phyloP scores from a whole-genome alignment of 352 stramenopile genomes.

The Phytophthora constricta region DNA sequence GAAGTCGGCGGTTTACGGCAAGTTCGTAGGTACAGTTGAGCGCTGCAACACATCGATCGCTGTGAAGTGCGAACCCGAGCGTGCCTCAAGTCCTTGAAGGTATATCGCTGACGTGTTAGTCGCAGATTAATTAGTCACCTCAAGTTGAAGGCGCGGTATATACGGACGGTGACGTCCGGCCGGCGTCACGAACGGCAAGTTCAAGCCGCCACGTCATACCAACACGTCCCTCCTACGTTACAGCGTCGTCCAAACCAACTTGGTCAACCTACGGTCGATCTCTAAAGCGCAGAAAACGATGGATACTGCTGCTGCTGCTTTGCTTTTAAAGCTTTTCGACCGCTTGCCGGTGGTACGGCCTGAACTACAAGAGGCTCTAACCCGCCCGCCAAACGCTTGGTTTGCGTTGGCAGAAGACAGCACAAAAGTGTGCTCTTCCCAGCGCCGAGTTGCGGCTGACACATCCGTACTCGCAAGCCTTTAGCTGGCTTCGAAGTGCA shows the following conservation, averaged over 20 bases:
- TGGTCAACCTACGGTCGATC: no score
- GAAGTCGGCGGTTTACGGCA: no score
- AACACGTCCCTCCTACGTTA: background rate
- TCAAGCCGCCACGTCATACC: no score
- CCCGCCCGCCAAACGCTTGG: constrained; percentile 1
- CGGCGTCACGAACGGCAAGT: constrained; percentile 16
- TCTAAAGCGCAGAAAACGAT: background rate
- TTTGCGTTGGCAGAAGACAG: constrained; percentile 37
- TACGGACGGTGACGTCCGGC: background rate
- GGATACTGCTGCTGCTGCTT: constrained; percentile 6
- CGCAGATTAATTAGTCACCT: constrained; percentile 1
- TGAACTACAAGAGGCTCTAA: background rate
- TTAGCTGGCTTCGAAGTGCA: constrained; percentile 8
- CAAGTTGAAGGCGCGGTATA: constrained; percentile 31
- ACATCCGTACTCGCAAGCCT: background rate
- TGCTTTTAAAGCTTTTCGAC: constrained; percentile 2
- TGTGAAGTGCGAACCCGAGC: background rate
- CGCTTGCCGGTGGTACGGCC: background rate
- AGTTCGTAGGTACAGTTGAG: no score
- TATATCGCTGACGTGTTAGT: background rate
- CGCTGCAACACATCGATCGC: no score
- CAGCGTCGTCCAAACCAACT: background rate
- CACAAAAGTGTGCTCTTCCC: constrained; percentile 28
- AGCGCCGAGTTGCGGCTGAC: background rate
- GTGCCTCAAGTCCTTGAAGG: background rate